These are phyloP conservation scores for Grammothele lineata DNA, from an alignment of 768 basidiomycete species.

Conservation along the genomic window DNA sequence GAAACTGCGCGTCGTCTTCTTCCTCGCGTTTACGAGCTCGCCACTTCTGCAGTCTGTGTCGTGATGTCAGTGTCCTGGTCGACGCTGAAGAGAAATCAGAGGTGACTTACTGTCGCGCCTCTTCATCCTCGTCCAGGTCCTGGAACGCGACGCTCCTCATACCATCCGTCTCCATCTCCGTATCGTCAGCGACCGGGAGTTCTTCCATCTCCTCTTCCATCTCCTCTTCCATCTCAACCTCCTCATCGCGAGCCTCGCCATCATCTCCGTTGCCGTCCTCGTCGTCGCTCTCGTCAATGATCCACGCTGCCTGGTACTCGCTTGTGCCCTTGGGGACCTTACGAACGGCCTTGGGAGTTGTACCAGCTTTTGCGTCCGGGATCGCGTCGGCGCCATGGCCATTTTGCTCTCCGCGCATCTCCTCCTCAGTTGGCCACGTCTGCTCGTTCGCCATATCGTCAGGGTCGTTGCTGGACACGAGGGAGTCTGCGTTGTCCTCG, in stretches of 20 bases:
- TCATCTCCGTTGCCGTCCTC: conserved; percentile 34
- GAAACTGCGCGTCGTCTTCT: conserved; percentile 81
- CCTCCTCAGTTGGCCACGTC: conserved; percentile 98
- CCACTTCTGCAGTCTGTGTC: conserved; percentile 62
- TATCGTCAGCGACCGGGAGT: conserved; percentile 46
- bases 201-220: conserved; percentile 69
- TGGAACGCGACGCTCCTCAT: conserved; percentile 57
- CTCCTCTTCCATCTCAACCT: conserved; percentile 38
- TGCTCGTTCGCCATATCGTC: conserved; percentile 93
- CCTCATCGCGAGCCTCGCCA: conserved; percentile 33
- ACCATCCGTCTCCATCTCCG: conserved; percentile 52
- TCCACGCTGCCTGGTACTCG: conserved; percentile 97
- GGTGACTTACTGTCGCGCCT: conserved; percentile 71
- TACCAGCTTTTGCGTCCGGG: conserved; percentile 64
- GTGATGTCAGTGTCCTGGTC: no score
- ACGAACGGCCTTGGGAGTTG: conserved; percentile 77
- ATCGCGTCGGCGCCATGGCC: conserved; percentile 31
- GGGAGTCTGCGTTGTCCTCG: conserved; percentile 68
- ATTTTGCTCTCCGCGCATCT: conserved; percentile 54
- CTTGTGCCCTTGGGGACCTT: conserved; percentile 93
- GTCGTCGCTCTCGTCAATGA: conserved; percentile 70
- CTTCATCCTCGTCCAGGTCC: conserved; percentile 81
- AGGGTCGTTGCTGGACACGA: conserved; percentile 82
- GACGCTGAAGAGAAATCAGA: not conserved
- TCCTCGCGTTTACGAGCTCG: conserved; percentile 66